Evolutionary conservation across 2,329 filamentous ascomycete species (phyloP).

Genomic region (Scedosporium boydii): DNA sequence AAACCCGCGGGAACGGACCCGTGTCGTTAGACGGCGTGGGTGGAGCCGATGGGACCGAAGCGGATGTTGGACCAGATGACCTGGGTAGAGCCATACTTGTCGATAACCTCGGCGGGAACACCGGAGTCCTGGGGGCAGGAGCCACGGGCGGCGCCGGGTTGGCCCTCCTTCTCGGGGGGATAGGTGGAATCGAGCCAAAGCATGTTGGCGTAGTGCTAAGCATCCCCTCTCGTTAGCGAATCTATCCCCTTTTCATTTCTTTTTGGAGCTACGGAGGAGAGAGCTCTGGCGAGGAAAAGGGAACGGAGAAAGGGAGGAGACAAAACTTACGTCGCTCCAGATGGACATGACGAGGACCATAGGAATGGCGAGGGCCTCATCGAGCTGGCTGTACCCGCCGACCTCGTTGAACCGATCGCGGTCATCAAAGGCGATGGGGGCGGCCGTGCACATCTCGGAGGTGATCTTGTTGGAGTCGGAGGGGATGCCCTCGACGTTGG

Average conservation of each 20-base stretch:
- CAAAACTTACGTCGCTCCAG: slow-evolving; percentile 32
- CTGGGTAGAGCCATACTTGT: slow-evolving; percentile 18
- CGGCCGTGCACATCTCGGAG: slow-evolving; percentile 43
- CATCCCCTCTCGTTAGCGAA: neutral
- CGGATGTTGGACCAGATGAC: slow-evolving; percentile 41
- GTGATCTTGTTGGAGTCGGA: slow-evolving; percentile 51
- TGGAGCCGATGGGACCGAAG: slow-evolving; percentile 36
- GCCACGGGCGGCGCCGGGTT: slow-evolving; percentile 16
- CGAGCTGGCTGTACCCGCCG: slow-evolving; percentile 48
- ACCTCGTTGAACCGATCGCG: slow-evolving; percentile 37
- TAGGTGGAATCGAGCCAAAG: slow-evolving; percentile 64
- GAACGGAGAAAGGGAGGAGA: neutral
- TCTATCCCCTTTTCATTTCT: neutral
- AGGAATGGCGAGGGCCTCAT: slow-evolving; percentile 40
- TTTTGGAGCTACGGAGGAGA: neutral
- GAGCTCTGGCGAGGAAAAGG: neutral
- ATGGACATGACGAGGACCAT: slow-evolving; percentile 58
- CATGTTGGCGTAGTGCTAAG: slow-evolving; percentile 52
- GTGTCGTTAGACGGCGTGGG: slow-evolving; percentile 17
- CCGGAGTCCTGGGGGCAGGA: slow-evolving; percentile 15
- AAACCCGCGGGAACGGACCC: too few relatives aligned
- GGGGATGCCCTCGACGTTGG: slow-evolving; percentile 28
- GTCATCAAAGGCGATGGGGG: slow-evolving; percentile 48
- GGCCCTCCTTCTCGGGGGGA: slow-evolving; percentile 28
- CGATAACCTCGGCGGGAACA: slow-evolving; percentile 15